Percentiles rank a stretch among this genome's conserved stretches.
These are phyloP conservation scores for Chamaecyparis obtusa DNA, from an alignment of 75 land plant species.

Conservation along the genomic window DNA sequence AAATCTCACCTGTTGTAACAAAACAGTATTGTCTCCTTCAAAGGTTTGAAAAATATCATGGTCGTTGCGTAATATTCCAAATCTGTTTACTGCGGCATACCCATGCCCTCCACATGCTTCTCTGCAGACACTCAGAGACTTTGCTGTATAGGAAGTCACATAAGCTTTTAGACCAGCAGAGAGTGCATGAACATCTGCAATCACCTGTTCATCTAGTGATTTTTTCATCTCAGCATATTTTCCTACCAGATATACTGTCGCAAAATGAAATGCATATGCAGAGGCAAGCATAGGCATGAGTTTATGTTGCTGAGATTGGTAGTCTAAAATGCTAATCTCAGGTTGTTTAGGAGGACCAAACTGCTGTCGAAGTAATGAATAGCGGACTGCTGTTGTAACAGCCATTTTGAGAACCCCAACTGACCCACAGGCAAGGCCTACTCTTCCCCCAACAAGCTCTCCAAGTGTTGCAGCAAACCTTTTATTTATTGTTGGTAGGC, in stretches of 20 bases:
- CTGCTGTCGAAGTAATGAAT: conserved; percentile 89
- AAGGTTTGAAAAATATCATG: conserved; percentile 98
- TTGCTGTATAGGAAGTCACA: conserved; percentile 93
- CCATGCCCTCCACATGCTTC: conserved; percentile 99
- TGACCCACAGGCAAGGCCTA: conserved; percentile 85
- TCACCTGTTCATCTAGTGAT: conserved; percentile 76
- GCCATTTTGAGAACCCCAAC: conserved; percentile 83
- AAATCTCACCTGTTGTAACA: conserved; percentile 81
- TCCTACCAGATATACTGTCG: conserved; percentile 67
- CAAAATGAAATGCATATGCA: conserved; percentile 94
- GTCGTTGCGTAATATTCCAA: conserved; percentile 87
- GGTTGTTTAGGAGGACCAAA: conserved; percentile 97
- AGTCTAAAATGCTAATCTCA: conserved; percentile 88
- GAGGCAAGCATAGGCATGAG: conserved; percentile 98
- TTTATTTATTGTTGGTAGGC: conserved; percentile 79
- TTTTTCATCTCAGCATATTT: conserved; percentile 91
- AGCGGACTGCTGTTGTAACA: conserved; percentile 78
- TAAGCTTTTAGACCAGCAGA: conserved; percentile 96
- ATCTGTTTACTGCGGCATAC: conserved; percentile 94
- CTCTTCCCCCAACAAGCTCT: conserved; percentile 98
- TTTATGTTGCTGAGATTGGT: conserved; percentile 95
- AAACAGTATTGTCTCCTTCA: conserved; percentile 97
- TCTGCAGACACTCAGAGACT: conserved; percentile 76
- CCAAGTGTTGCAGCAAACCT: conserved; percentile 97
- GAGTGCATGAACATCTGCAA: conserved; percentile 90